Evolutionary conservation across 352 stramenopile genomes (phyloP), one percentile per base, ranked within the genome.

Genomic region (Globisporangium rhizosaccharum): DNA sequence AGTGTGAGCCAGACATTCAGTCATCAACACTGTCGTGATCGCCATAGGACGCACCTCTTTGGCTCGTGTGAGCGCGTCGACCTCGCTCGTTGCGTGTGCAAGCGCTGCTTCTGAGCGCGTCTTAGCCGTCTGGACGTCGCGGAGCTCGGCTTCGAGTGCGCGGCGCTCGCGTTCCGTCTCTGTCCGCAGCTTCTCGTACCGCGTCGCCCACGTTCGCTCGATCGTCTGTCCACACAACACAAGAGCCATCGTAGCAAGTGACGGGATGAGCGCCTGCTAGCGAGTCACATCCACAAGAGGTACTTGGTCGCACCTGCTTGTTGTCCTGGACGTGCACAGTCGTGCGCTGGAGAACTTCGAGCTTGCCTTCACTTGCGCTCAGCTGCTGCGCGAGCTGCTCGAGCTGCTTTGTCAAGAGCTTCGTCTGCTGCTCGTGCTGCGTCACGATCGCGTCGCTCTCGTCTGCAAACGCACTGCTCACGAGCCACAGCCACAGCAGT

Each of bases 341-440:
- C 9, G 72, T 75, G 17, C 62, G 70, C 61, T 88, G 65, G 15
- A 86, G 45, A 2, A 63, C 65, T 47, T 84, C 69, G 10, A 90
- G 52, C 45, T 85, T 82, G 20, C 57, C 51, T 59, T 90, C 67
- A 33, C 78, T 85, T 3, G 68, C 37, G 17, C 71, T 68, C 17
- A 90, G 58, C 36, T 77, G 67, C 11, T 69, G 70, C 14, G 65
- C 69, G 10, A 88, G 33, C 3, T 63, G 67, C 15, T 87, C 76
- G 18, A 90, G 58, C 23, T 82, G 70, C 0, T 51, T 66, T 15
- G 46, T 62, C 68, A 82, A 62, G n/a, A 53, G 3, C 1, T 66
- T 71, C 3, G 53, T 39, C 56, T 88, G 68, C 25, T 88, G 66
- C 46, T 85, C 72, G 74, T 69, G 86, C 14, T 70, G 65, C 7